Evolutionary conservation across 805 yeast species (phyloP), one percentile per base, ranked within the genome.

Genomic region (Brettanomyces anomalus): DNA sequence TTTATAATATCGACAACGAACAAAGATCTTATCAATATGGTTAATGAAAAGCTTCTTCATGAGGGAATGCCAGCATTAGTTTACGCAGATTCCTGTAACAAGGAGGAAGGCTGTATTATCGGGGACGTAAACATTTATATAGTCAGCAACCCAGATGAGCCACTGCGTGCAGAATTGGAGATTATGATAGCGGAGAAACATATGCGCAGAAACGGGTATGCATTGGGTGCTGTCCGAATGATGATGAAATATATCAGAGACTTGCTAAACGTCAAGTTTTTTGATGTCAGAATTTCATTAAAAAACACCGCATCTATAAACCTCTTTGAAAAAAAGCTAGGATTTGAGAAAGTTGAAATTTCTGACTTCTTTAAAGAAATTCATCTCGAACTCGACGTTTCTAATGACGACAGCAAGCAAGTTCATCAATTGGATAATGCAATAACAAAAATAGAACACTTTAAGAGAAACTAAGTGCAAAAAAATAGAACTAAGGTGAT

Each of bases 311-410:
- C 37, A 7, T 35, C 37, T 6, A 35, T 35, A 13, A 35, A 35
- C 14, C 21, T 35, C 15, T 35, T 35, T 35, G 11, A 35, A 14
- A 35, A 16, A 8, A 35, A 16, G 14, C 37, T 35, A 10, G 37
- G 37, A 6, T 35, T 35, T 14, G 7, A 2, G 21, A 16, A 16
- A 17, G 37, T 35, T 35, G 21, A 18, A 13, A 13, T 35, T 14
- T 35, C 37, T 7, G 37, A 35, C 10, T 16, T 35, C 20, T 35
- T 35, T 18, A 35, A 35, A 8, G 37, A 35, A 19, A 18, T 35
- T 14, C 37, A 35, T 19, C 19, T 35, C 13, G 37, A 35, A 35
- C n/a, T 35, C 15, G 37, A 35, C 24, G 37, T 35, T 16, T 35
- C 37, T 10, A 20, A 35, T 7, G 21, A 35, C 8, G 15, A 13